phyloP scores from a whole-genome alignment of 108 stramenopile genomes.

The Cyclotella cryptica region DNA sequence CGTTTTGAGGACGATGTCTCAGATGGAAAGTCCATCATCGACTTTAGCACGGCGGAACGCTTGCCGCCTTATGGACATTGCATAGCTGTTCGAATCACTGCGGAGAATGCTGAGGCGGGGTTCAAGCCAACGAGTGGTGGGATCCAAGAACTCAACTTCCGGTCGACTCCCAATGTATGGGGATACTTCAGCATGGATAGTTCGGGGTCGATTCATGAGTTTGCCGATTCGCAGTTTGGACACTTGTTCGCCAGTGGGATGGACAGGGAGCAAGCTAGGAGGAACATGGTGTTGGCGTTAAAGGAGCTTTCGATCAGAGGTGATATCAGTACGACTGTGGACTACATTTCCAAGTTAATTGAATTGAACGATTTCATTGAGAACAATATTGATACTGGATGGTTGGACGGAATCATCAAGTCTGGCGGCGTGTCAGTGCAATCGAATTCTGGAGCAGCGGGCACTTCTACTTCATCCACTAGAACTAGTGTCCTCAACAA shows the following conservation, averaged over 20 bases:
- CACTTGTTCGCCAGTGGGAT: slow-evolving; percentile 97
- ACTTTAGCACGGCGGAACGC: slow-evolving; percentile 72
- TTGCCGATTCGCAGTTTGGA: slow-evolving; percentile 99
- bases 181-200: slow-evolving; percentile 99
- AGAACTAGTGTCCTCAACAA: slow-evolving; percentile 35
- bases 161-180: slow-evolving; percentile 98
- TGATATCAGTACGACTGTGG: slow-evolving; percentile 98
- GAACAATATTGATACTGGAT: slow-evolving; percentile 97
- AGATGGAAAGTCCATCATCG: slow-evolving; percentile 69
- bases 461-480: not conserved
- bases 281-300: slow-evolving; percentile 96
- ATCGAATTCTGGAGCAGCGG: slow-evolving; percentile 1
- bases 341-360: slow-evolving; percentile 97
- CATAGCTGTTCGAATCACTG: slow-evolving; percentile 99
- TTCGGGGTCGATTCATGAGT: slow-evolving; percentile 98
- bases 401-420: slow-evolving; percentile 97
- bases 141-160: slow-evolving; percentile 98
- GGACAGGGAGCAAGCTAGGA: slow-evolving; percentile 94
- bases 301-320: slow-evolving; percentile 98
- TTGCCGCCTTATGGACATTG: slow-evolving; percentile 87
- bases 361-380: slow-evolving; percentile 93
- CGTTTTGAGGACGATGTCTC: slow-evolving; percentile 83
- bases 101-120: slow-evolving; percentile 98
- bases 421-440: slow-evolving; percentile 56
- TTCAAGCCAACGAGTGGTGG: slow-evolving; percentile 98